Evolutionary conservation across 352 stramenopile genomes (phyloP).

Genomic region (Phytophthora citricola): DNA sequence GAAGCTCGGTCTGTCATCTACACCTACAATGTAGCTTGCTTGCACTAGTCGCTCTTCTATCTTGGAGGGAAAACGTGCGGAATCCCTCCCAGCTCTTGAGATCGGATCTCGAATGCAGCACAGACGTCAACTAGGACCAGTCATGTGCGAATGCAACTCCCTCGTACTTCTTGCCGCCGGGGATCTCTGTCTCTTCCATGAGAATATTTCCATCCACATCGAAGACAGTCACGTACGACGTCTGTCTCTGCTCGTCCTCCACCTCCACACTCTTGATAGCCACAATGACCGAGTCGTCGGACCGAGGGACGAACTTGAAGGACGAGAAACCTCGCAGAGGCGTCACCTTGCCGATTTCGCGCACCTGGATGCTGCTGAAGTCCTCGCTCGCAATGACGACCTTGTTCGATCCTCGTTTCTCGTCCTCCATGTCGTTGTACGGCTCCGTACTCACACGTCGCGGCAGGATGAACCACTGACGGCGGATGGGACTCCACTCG

Average conservation of each 20-base stretch:
- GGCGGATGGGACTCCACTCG: constrained; percentile 93
- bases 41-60: constrained; percentile 29
- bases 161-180: constrained; percentile 93
- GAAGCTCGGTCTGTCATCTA: constrained; percentile 9
- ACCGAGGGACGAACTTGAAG: constrained; percentile 95
- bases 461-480: constrained; percentile 98
- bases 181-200: constrained; percentile 92
- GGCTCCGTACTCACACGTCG: constrained; percentile 93
- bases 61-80: constrained; percentile 18
- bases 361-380: constrained; percentile 87
- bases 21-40: constrained; percentile 30
- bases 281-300: constrained; percentile 91
- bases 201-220: constrained; percentile 91
- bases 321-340: constrained; percentile 93
- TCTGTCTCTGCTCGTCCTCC: constrained; percentile 90
- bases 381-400: constrained; percentile 91
- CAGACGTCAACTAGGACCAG: constrained; percentile 53
- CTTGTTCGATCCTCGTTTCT: constrained; percentile 92
- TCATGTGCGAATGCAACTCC: constrained; percentile 92
- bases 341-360: constrained; percentile 83
- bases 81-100: constrained; percentile 15
- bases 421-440: constrained; percentile 97
- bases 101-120: constrained; percentile 15
- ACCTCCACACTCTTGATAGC: constrained; percentile 95
- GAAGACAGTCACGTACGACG: constrained; percentile 94